phyloP scores from a whole-genome alignment of 208 protist species.

The Leptomonas seymouri region DNA sequence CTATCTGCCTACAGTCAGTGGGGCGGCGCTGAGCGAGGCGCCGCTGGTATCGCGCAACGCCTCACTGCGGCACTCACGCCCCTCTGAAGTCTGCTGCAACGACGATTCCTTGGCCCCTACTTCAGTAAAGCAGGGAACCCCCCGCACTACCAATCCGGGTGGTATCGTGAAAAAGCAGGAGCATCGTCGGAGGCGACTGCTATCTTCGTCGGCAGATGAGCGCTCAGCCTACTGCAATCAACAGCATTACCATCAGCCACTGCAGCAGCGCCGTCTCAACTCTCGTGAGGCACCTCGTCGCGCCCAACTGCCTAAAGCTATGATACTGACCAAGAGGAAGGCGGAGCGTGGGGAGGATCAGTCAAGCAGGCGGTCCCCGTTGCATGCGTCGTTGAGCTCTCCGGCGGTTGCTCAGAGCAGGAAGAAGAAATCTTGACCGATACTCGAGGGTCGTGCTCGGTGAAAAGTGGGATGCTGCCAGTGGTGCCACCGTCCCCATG shows the following conservation, averaged over 20 bases:
- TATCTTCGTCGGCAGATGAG: conserved; percentile 1
- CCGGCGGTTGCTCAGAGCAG: background rate
- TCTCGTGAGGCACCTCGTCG: background rate
- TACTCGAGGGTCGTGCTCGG: background rate
- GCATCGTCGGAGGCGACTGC: conserved; percentile 4
- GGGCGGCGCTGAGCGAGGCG: background rate
- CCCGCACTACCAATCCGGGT: background rate
- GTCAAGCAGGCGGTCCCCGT: background rate
- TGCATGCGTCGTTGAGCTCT: conserved; percentile 3
- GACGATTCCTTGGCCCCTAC: background rate
- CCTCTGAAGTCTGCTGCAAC: background rate
- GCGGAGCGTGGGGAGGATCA: background rate
- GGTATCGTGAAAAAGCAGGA: background rate
- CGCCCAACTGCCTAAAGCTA: too few species aligned
- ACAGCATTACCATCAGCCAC: background rate
- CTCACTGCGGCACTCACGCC: background rate
- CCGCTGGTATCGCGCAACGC: background rate
- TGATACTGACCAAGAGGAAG: background rate
- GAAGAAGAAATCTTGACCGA: background rate
- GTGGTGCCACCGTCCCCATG: background rate
- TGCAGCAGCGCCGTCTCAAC: background rate
- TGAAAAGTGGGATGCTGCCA: background rate
- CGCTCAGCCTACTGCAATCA: conserved; percentile 6
- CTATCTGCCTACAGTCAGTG: conserved; percentile 4
- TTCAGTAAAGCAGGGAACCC: background rate